Conservation (phyloP, 2,329 filamentous ascomycete species). For the Sclerotinia glacialis region DNA sequence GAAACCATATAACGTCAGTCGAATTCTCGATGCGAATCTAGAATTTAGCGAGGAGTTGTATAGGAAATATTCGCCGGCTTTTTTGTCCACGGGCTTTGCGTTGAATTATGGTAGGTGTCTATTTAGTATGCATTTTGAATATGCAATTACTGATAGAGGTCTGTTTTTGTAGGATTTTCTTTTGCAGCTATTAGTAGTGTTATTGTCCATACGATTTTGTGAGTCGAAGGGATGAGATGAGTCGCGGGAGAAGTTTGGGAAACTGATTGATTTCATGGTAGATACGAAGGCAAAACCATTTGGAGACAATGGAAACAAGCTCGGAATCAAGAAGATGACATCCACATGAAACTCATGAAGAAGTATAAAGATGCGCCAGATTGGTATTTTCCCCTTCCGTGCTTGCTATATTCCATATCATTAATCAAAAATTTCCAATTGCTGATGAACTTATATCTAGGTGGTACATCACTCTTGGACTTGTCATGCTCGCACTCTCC, state of each 20-base stretch:
- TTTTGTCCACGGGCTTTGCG: constrained; percentile 58
- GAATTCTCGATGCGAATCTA: constrained; percentile 55
- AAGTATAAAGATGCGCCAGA: constrained; percentile 45
- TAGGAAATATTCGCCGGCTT: constrained; percentile 38
- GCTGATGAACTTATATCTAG: background rate
- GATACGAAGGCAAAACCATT: constrained; percentile 63
- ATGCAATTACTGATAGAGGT: background rate
- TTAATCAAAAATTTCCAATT: background rate
- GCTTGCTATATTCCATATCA: background rate
- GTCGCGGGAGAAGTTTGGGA: background rate
- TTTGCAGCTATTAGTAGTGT: constrained; percentile 61
- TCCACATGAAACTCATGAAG: constrained; percentile 51
- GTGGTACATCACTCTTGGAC: constrained; percentile 40
- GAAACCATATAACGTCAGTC: constrained; percentile 55
- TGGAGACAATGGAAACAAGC: constrained; percentile 67
- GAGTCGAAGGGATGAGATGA: background rate
- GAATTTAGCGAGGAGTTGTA: constrained; percentile 62
- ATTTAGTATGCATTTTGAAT: background rate
- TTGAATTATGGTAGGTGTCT: constrained; percentile 48
- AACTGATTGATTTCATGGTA: constrained; percentile 50
- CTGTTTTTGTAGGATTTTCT: constrained; percentile 21
- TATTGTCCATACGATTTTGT: constrained; percentile 63
- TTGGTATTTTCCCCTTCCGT: background rate
- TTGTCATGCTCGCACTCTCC: constrained; percentile 48
- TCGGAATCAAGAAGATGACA: constrained; percentile 40